Percentiles rank a stretch among this genome's conserved stretches.
Evolutionary conservation across 305 asterid species (phyloP).

Genomic region (Ajuga reptans): DNA sequence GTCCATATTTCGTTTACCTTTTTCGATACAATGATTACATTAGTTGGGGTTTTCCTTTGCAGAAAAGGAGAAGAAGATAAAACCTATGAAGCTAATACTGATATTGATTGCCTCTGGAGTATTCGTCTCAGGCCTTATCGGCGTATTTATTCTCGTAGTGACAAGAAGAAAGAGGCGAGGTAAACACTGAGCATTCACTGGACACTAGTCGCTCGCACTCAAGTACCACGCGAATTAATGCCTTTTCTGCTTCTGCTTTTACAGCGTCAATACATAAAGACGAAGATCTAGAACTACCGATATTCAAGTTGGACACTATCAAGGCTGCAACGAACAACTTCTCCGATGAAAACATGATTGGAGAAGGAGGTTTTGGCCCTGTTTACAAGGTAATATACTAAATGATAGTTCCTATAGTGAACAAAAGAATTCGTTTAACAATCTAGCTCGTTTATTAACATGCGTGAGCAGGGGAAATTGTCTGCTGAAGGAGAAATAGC

Average conservation of each 20-base stretch:
- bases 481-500: slow-evolving; percentile 23
- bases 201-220: no score
- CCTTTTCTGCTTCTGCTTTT: not conserved
- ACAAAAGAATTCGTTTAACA: not conserved
- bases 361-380: slow-evolving; percentile 39
- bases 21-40: not conserved
- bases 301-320: slow-evolving; percentile 19
- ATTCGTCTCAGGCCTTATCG: slow-evolving; percentile 16
- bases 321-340: slow-evolving; percentile 26
- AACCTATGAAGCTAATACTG: slow-evolving; percentile 12
- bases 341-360: slow-evolving; percentile 29
- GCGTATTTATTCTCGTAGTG: slow-evolving; percentile 5
- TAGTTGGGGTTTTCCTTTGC: not conserved
- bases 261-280: not conserved
- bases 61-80: slow-evolving; percentile 19
- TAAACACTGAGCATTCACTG: not conserved
- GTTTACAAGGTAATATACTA: slow-evolving; percentile 35
- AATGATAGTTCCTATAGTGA: not conserved
- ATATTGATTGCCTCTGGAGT: slow-evolving; percentile 23
- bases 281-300: slow-evolving; percentile 23
- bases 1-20: no score
- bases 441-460: not conserved
- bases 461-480: slow-evolving; percentile 25
- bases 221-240: not conserved
- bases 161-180: slow-evolving; percentile 14